Base-by-base conservation (phyloP, 305 asterid species). In the Fraxinus dipetala region DNA sequence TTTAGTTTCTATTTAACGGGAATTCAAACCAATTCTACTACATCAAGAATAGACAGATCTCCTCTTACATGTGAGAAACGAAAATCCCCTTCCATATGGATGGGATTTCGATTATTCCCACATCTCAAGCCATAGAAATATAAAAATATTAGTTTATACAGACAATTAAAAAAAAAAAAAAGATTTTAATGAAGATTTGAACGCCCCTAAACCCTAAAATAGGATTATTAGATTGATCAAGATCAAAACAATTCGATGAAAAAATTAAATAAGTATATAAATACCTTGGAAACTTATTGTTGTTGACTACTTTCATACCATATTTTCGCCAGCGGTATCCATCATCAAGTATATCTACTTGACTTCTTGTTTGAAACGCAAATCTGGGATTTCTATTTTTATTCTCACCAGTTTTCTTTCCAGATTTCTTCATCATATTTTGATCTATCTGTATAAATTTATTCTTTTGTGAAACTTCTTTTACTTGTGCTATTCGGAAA, bases 241-340 rank as follows among this genome's bases (percentile, higher is more conserved):
- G n/a, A 45, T 11, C 0, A 11, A 45, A 11, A 45, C 0, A 11
- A 0, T 13, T 45, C n/a, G 56, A 45, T 45, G 56, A 45, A 45
- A 14, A 45, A 45, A 45, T 11, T 43, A 43, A 43, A 3, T 45
- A 45, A 13, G 18, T 13, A 45, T 45, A 45, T 45, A 45, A 13
- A 45, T 83, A 89, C 91, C 90, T 89, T n/a, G 91, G 90, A 56
- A 85, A 89, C 14, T 75, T 81, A 87, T 87, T 87, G 86, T 84
- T 86, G 82, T 89, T 86, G 45, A 89, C 92, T 4, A 85, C 83
- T 76, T 89, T 89, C 45, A 84, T 90, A 45, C 92, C 92, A 28
- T 89, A 87, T 80, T 89, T 89, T 75, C 91, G 81, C 91, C 90
- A 89, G 5, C 91, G 85, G 74, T 86, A 88, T 8, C 91, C 91